phyloP scores from a whole-genome alignment of 1,139 yeast species.

The Sugiyamaella sp. region DNA sequence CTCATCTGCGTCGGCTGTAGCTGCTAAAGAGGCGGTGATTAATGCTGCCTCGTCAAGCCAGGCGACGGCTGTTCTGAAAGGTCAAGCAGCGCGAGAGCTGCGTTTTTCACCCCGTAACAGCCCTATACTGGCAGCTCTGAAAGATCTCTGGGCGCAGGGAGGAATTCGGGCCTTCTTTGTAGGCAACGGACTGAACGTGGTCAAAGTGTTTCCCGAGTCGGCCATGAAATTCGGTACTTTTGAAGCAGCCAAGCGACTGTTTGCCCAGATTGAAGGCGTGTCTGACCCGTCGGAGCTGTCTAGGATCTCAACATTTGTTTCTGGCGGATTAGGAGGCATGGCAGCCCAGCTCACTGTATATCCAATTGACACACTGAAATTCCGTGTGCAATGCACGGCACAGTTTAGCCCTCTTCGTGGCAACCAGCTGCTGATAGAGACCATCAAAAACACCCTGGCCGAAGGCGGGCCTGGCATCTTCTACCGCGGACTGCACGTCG shows the following conservation, averaged over 20 bases:
- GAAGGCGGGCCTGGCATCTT: conserved; percentile 81
- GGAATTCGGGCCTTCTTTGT: conserved; percentile 88
- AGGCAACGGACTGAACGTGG: conserved; percentile 91
- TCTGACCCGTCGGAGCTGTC: conserved; percentile 74
- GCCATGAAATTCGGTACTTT: conserved; percentile 97
- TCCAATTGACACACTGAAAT: conserved; percentile 95
- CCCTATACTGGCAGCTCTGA: conserved; percentile 59
- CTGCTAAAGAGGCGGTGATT: conserved; percentile 31
- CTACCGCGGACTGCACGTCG: conserved; percentile 85
- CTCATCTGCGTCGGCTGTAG: conserved; percentile 29
- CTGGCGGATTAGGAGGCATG: conserved; percentile 97
- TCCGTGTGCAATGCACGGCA: conserved; percentile 50
- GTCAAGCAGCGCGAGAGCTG: neutral
- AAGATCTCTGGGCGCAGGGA: conserved; percentile 83
- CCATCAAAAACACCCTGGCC: conserved; percentile 74
- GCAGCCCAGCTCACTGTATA: conserved; percentile 89
- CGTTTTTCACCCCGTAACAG: conserved; percentile 8
- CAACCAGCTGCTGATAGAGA: conserved; percentile 58
- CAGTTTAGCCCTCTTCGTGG: conserved; percentile 52
- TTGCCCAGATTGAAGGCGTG: conserved; percentile 79
- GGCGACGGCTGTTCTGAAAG: conserved; percentile 19
- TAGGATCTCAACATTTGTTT: conserved; percentile 75
- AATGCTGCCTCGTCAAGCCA: conserved; percentile 14
- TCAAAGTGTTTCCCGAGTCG: conserved; percentile 94
- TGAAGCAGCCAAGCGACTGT: conserved; percentile 77